These are phyloP conservation scores for Phytophthora boehmeriae DNA, from an alignment of 352 stramenopile genomes.

Conservation along the genomic window DNA sequence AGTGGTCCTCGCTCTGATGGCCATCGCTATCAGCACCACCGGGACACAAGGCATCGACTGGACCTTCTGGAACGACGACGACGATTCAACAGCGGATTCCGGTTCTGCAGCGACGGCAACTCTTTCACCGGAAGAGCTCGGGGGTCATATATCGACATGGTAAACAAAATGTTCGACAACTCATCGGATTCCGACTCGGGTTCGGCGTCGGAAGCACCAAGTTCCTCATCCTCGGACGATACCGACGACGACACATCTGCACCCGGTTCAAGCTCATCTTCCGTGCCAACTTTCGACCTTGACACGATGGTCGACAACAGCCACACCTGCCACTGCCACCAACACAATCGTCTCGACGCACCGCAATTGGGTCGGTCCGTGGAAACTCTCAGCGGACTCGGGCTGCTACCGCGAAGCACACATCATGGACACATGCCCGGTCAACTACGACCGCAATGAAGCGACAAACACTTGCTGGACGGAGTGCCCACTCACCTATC, in stretches of 20 bases:
- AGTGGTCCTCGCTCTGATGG: slow-evolving; percentile 10
- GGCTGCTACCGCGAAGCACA: slow-evolving; percentile 40
- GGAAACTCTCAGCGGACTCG: slow-evolving; percentile 8
- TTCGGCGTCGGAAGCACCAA: not conserved
- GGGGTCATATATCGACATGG: slow-evolving; percentile 31
- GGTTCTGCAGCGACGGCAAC: slow-evolving; percentile 10
- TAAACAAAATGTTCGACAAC: slow-evolving; percentile 21
- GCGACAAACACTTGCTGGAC: slow-evolving; percentile 36
- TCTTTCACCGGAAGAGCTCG: slow-evolving; percentile 28
- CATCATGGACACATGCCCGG: slow-evolving; percentile 21
- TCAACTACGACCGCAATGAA: slow-evolving; percentile 34
- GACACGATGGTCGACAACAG: slow-evolving; percentile 4
- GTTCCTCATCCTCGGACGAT: not conserved
- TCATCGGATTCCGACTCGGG: not conserved
- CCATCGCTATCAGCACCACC: slow-evolving; percentile 17
- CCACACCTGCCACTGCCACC: not conserved
- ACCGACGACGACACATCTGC: not conserved
- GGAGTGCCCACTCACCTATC: slow-evolving; percentile 46
- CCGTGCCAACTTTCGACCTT: slow-evolving; percentile 1
- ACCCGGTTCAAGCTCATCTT: not conserved
- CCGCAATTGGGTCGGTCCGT: slow-evolving; percentile 30
- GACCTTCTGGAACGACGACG: slow-evolving; percentile 39
- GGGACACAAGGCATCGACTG: slow-evolving; percentile 35
- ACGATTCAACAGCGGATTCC: slow-evolving; percentile 18
- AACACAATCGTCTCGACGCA: not conserved